These are phyloP conservation scores for Euclidium syriacum DNA, from an alignment of 345 rosid genomes.

Conservation along the genomic window DNA sequence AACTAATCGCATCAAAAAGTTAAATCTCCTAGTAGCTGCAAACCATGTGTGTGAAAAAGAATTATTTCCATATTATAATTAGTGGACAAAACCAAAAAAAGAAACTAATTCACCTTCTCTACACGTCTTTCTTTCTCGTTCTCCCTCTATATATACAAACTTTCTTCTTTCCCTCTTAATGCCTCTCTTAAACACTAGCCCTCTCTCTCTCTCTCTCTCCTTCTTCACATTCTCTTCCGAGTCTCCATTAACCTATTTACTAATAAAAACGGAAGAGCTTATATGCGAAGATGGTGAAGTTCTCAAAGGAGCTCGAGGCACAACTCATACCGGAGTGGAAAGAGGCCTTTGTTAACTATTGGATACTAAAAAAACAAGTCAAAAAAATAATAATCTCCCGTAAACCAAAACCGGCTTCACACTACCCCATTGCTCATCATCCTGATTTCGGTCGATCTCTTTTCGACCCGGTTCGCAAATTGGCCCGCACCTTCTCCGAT, in stretches of 20 bases:
- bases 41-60: conserved; percentile 23
- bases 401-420: conserved; percentile 35
- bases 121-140: conserved; percentile 31
- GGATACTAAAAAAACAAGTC: conserved; percentile 81
- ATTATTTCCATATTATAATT: neutral
- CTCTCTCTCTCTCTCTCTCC: neutral
- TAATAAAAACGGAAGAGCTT: conserved; percentile 25
- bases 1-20: conserved; percentile 8
- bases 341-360: conserved; percentile 86
- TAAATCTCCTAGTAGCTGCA: conserved; percentile 24
- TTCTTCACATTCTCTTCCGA: neutral
- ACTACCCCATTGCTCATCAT: conserved; percentile 23
- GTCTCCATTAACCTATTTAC: neutral
- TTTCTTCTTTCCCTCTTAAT: conserved; percentile 26
- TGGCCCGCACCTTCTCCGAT: conserved; percentile 34
- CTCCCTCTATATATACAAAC: conserved; percentile 35
- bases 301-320: conserved; percentile 94
- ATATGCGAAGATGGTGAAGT: conserved; percentile 72
- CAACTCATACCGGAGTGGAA: conserved; percentile 99
- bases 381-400: conserved; percentile 66
- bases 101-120: conserved; percentile 20
- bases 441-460: conserved; percentile 50
- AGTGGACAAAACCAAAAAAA: neutral
- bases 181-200: conserved; percentile 29
- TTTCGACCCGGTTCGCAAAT: conserved; percentile 46